Percentiles rank a stretch among this genome's conserved stretches.
These are phyloP conservation scores for Aspergillus neoniger DNA, from an alignment of 2,329 filamentous ascomycete genomes.

Conservation along the genomic window DNA sequence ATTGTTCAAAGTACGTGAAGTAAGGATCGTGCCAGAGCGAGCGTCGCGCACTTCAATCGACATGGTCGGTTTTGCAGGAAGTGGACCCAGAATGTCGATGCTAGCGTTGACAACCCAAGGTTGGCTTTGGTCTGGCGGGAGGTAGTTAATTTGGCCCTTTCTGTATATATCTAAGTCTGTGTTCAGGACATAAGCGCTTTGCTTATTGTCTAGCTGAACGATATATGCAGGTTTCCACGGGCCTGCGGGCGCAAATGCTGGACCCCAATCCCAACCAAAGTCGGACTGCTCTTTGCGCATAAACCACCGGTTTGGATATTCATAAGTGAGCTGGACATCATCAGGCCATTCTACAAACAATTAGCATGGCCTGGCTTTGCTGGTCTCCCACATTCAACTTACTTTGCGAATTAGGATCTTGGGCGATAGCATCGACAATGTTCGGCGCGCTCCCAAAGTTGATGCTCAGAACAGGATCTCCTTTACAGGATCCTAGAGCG, in stretches of 20 bases:
- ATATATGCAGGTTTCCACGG: conserved; percentile 63
- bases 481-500: conserved; percentile 47
- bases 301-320: conserved; percentile 57
- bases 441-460: conserved; percentile 60
- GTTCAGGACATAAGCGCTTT: conserved; percentile 53
- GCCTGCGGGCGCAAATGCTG: conserved; percentile 63
- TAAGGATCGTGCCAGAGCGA: conserved; percentile 42
- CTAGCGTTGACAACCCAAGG: conserved; percentile 65
- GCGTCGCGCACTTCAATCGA: conserved; percentile 51
- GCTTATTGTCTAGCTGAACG: conserved; percentile 50
- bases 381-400: conserved; percentile 2
- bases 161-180: conserved; percentile 62
- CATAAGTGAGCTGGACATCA: conserved; percentile 51
- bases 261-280: conserved; percentile 68
- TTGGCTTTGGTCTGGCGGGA: conserved; percentile 58
- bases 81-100: conserved; percentile 56
- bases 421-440: conserved; percentile 56
- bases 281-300: conserved; percentile 64
- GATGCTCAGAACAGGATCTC: conserved; percentile 47
- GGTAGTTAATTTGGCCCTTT: conserved; percentile 59
- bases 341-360: conserved; percentile 49
- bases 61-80: conserved; percentile 49
- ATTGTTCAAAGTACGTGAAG: conserved; percentile 42
- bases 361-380: not conserved
- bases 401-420: conserved; percentile 52